phyloP scores from a whole-genome alignment of 2,329 filamentous ascomycete species.

The Zasmidium citrigriseum region DNA sequence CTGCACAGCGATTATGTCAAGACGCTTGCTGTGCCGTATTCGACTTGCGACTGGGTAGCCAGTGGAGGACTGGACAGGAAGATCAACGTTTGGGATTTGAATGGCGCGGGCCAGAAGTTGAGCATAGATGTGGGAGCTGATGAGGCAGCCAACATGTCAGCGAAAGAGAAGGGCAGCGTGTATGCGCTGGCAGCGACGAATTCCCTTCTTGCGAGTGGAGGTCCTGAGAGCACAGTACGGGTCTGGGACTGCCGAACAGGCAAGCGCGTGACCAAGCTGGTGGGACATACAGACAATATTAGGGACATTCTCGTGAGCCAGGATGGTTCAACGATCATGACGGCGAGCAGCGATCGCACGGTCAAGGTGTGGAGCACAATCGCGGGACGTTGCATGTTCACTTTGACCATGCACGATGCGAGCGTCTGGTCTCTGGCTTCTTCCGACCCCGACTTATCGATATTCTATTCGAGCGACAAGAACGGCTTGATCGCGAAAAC shows the following conservation, averaged over 20 bases:
- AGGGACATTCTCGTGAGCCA: slow-evolving; percentile 87
- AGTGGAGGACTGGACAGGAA: slow-evolving; percentile 92
- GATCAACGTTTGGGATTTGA: slow-evolving; percentile 91
- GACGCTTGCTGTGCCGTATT: slow-evolving; percentile 77
- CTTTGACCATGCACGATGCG: slow-evolving; percentile 97
- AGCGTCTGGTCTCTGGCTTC: slow-evolving; percentile 97
- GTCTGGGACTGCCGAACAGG: slow-evolving; percentile 90
- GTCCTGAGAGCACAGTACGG: slow-evolving; percentile 88
- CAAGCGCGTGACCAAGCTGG: slow-evolving; percentile 90
- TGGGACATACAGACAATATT: slow-evolving; percentile 94
- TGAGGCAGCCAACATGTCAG: slow-evolving; percentile 68
- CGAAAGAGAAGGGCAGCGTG: slow-evolving; percentile 84
- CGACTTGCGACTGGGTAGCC: slow-evolving; percentile 79
- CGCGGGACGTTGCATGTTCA: slow-evolving; percentile 94
- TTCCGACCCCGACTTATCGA: slow-evolving; percentile 76
- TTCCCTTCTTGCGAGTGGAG: slow-evolving; percentile 84
- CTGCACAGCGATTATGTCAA: slow-evolving; percentile 97
- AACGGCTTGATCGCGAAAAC: slow-evolving; percentile 95
- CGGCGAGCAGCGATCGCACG: slow-evolving; percentile 92
- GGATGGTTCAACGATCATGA: slow-evolving; percentile 86
- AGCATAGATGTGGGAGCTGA: slow-evolving; percentile 84
- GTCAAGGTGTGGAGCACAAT: slow-evolving; percentile 98
- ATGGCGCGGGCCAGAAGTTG: slow-evolving; percentile 79
- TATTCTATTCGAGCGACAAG: slow-evolving; percentile 94
- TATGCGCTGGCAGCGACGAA: slow-evolving; percentile 83